These are phyloP conservation scores for Fusarium irregulare DNA, from an alignment of 2,329 filamentous ascomycete genomes.

Conservation along the genomic window DNA sequence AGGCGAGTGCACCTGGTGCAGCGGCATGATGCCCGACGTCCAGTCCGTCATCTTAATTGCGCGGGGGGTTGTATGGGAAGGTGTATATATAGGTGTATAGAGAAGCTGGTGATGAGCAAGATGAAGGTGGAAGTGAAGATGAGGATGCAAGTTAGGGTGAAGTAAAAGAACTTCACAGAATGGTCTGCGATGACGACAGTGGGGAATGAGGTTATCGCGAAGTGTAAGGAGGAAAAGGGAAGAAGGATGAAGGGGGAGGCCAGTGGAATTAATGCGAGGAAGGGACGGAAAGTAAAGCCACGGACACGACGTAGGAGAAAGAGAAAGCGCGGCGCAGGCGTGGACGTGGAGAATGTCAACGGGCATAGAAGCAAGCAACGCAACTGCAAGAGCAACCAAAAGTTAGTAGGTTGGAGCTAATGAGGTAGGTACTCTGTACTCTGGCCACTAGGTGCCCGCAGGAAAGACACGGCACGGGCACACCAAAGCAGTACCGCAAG, in stretches of 20 bases:
- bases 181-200: slow-evolving; percentile 24
- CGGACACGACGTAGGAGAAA: slow-evolving; percentile 29
- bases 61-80: slow-evolving; percentile 29
- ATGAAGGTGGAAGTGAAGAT: slow-evolving; percentile 6
- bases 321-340: slow-evolving; percentile 13
- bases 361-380: slow-evolving; percentile 19
- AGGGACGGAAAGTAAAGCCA: slow-evolving; percentile 26
- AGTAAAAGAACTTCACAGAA: slow-evolving; percentile 18
- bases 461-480: slow-evolving; percentile 27
- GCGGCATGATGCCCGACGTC: slow-evolving; percentile 60
- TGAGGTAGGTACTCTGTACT: background rate
- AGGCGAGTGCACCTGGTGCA: slow-evolving; percentile 72
- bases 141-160: slow-evolving; percentile 11
- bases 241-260: slow-evolving; percentile 19
- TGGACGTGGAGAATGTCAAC: slow-evolving; percentile 35
- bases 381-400: slow-evolving; percentile 10
- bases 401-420: slow-evolving; percentile 8
- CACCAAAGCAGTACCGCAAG: slow-evolving; percentile 12
- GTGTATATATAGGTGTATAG: slow-evolving; percentile 12
- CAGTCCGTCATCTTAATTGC: slow-evolving; percentile 48
- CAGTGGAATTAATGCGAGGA: slow-evolving; percentile 39
- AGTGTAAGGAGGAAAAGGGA: slow-evolving; percentile 25
- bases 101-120: slow-evolving; percentile 9
- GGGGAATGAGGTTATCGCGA: slow-evolving; percentile 39
- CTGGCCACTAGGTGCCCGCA: slow-evolving; percentile 8